Conservation (phyloP, 176 grass and related monocot genomes). For the Coix lacrymajobi region DNA sequence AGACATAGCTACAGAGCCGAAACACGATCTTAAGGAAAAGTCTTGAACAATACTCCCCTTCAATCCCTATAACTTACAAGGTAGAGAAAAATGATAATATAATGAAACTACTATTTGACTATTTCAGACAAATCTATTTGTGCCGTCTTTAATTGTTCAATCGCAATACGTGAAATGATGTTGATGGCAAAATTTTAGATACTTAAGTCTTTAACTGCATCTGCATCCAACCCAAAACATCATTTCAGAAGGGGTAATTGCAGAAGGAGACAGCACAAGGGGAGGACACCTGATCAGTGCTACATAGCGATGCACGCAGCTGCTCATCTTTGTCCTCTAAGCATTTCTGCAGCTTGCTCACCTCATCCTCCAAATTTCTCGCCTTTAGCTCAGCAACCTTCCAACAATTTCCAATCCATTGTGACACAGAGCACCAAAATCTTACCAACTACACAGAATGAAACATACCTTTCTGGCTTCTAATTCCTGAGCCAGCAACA, state of each 20-base stretch:
- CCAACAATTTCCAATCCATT: neutral
- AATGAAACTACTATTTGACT: too few relatives aligned
- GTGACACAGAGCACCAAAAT: neutral
- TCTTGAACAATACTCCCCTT: neutral
- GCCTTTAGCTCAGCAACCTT: slow-evolving; percentile 45
- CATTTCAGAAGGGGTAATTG: neutral
- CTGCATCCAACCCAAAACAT: neutral
- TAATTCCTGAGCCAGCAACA: slow-evolving; percentile 31
- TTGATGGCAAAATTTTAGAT: neutral
- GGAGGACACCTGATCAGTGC: slow-evolving; percentile 28
- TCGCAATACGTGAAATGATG: neutral
- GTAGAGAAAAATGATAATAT: neutral
- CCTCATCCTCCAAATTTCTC: slow-evolving; percentile 39
- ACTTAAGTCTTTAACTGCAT: neutral
- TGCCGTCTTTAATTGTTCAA: neutral
- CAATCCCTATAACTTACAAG: neutral
- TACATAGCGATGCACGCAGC: slow-evolving; percentile 15
- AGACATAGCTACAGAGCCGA: neutral
- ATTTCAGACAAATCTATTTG: too few relatives aligned
- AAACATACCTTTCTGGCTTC: slow-evolving; percentile 27
- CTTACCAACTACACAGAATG: too few relatives aligned
- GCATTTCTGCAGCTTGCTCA: slow-evolving; percentile 39
- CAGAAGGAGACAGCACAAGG: neutral
- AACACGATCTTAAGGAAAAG: neutral
- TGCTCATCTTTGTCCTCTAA: slow-evolving; percentile 41